Evolutionary conservation across 2,329 filamentous ascomycete species (phyloP), one percentile per base, ranked within the genome.

Genomic region (Cryphonectria carpinicola): DNA sequence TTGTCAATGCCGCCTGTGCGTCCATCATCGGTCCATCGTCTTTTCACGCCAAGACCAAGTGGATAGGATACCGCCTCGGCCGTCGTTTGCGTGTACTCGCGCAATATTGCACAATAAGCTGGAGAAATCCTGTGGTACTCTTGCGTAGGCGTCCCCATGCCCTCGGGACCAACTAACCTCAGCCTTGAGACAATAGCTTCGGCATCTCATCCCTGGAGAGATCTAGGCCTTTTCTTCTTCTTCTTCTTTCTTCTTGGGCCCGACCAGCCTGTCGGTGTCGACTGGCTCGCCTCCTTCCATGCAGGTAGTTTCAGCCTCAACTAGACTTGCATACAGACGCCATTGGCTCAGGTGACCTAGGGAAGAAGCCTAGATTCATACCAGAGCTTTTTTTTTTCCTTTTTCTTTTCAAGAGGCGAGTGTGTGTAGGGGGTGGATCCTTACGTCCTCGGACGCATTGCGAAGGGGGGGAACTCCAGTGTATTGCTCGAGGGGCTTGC

Each of bases 91-190:
- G 54, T 32, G 28, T 13, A 65, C 62, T 72, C 69, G 63, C 69
- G 68, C 71, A 69, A 72, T 72, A 70, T 72, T 70, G 71, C 71
- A 66, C 71, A 66, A 56, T 71, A n/a, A 58, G 25, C 13, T 67
- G 25, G 56, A 19, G 19, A 43, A 22, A 5, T 37, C 10, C 37
- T 11, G 37, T 39, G 37, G 37, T 39, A 11, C 7, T 60, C 10
- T 60, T 64, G 37, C 61, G 14, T 41, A 7, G 14, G 64, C 25
- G 13, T 32, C n/a, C 22, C 52, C 65, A 41, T 39, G 8, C 35
- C 35, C 25, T 61, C 35, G 58, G 58, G 58, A 39, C 58, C 35
- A 19, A 25, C 56, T 60, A 37, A 7, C 58, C 35, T 61, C 58
- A 61, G 58, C 58, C 35, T 61, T 3, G 35, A 61, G 32, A 37